A percentile compares a stretch with the other conserved stretches of the same genome.
Conservation (phyloP, 352 stramenopile species). For the Phytophthora sp. region DNA sequence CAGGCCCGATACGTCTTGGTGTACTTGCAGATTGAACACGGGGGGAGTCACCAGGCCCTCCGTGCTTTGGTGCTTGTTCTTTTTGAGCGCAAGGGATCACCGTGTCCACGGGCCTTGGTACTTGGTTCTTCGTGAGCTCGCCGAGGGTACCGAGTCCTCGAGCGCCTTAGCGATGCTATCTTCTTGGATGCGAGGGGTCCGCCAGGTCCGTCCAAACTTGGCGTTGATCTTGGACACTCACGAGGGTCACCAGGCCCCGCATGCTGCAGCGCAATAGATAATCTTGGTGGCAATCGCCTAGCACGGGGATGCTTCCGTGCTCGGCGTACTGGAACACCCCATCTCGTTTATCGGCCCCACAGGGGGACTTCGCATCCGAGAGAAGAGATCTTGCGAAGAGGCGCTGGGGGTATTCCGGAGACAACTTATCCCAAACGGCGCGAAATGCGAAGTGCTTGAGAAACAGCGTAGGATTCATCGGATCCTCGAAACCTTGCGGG, state of each 20-base stretch:
- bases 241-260: background rate
- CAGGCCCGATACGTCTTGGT: too few relatives aligned
- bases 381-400: too few relatives aligned
- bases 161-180: too few relatives aligned
- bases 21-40: too few relatives aligned
- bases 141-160: too few relatives aligned
- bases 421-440: background rate
- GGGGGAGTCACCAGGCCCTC: too few relatives aligned
- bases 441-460: constrained; percentile 2
- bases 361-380: background rate
- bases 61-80: too few relatives aligned
- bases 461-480: too few relatives aligned
- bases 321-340: background rate
- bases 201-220: constrained; percentile 1
- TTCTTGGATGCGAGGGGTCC: constrained; percentile 1
- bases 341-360: background rate
- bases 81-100: too few relatives aligned
- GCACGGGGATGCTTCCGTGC: background rate
- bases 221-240: constrained; percentile 2
- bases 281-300: background rate
- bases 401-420: background rate
- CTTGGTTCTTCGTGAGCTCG: too few relatives aligned
- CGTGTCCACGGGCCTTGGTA: too few relatives aligned
- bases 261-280: constrained; percentile 1
- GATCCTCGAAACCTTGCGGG: too few relatives aligned